Conservation (phyloP, 2,329 filamentous ascomycete genomes). For the Sporothrix humicola region DNA sequence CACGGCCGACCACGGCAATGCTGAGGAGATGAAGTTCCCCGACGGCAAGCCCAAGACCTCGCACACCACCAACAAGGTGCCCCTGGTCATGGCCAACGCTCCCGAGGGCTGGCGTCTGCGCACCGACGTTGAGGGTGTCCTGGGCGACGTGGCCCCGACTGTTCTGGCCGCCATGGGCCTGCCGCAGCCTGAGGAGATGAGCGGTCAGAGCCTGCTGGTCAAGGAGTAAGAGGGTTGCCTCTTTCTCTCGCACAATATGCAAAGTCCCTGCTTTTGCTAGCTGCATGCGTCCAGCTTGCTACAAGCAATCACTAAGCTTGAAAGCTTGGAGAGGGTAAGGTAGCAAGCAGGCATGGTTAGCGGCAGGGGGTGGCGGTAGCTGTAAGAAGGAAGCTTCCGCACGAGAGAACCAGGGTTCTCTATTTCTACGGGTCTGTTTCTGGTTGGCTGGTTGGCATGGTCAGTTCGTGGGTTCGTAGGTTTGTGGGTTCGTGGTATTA, state of each 20-base stretch:
- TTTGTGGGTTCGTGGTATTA: no score
- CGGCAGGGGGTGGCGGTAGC: neutral
- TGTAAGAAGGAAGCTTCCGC: neutral
- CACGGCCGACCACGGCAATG: conserved; percentile 96
- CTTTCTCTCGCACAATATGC: neutral
- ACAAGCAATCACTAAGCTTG: neutral
- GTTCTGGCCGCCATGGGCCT: conserved; percentile 89
- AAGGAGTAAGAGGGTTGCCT: conserved; percentile 60
- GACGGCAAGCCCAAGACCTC: conserved; percentile 97
- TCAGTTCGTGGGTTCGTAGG: no score
- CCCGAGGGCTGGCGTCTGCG: conserved; percentile 86
- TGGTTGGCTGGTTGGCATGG: neutral
- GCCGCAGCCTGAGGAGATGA: conserved; percentile 90
- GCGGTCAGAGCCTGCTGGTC: conserved; percentile 79
- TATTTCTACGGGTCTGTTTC: neutral
- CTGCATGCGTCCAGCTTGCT: neutral
- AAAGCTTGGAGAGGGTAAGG: neutral
- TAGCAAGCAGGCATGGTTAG: neutral
- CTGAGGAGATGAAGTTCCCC: conserved; percentile 97
- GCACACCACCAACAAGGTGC: conserved; percentile 97
- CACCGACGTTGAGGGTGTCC: conserved; percentile 77
- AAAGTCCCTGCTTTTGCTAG: conserved; percentile 6
- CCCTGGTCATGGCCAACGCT: conserved; percentile 97
- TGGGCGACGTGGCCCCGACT: conserved; percentile 97
- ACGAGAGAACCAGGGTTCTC: neutral